Base-by-base conservation (phyloP, 2,329 filamentous ascomycete genomes). In the Cylindrodendrum hubeiense region DNA sequence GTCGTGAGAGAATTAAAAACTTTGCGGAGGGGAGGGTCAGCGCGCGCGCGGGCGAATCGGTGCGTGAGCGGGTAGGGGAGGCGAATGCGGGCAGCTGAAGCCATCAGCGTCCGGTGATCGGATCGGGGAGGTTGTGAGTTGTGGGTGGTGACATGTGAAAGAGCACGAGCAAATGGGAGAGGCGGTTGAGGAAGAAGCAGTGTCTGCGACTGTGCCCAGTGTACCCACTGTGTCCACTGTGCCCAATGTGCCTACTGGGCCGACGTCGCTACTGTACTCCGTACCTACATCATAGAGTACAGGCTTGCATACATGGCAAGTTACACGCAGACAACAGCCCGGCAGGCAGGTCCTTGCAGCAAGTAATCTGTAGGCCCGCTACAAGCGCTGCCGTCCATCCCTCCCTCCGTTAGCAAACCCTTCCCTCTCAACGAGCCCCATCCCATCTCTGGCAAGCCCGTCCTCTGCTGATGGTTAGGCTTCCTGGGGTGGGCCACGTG, bases 401-500 rank as follows among this genome's bases (percentile, higher is more conserved):
- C 28, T 30, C 5, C 15, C 13, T 37, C 17, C 12, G 13, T 15
- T 15, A n/a, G n/a, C n/a, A n/a, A n/a, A n/a, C n/a, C n/a, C n/a
- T n/a, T n/a, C n/a, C n/a, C n/a, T n/a, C n/a, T n/a, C n/a, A n/a
- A n/a, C n/a, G n/a, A n/a, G n/a, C n/a, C n/a, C n/a, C n/a, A n/a
- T n/a, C n/a, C n/a, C n/a, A n/a, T n/a, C n/a, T n/a, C n/a, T n/a
- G n/a, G n/a, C n/a, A n/a, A n/a, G n/a, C n/a, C 28, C 28, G 9
- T n/a, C 15, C 13, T 37, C 17, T 12, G 13, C 17, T 15, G 34
- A 37, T 37, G 37, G 44, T n/a, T 50, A 39, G 24, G 55, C 55
- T 37, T 21, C 44, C 21, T 22, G 22, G 22, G 44, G 10, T 37
- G 33, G 22, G 34, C 55, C 55, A 59, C 55, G 55, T 59, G 55